Evolutionary conservation across 2,329 filamentous ascomycete genomes (phyloP).

Genomic region (Beauveria sp.): DNA sequence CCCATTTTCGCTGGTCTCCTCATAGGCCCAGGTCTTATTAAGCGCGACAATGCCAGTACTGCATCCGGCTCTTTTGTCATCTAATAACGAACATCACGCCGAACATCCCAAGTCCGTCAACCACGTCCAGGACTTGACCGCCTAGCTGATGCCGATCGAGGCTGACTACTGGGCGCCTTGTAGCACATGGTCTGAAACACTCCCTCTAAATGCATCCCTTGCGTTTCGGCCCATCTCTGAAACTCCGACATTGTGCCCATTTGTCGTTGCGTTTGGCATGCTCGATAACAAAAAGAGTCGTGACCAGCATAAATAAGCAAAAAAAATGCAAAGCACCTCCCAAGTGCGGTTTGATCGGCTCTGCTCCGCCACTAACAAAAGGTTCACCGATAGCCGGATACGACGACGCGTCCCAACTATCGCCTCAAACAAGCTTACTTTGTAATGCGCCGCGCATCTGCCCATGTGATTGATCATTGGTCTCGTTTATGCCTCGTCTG

Average conservation of each 20-base stretch:
- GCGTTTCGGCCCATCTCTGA: constrained; percentile 9
- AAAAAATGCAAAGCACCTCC: not conserved
- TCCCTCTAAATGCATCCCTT: not conserved
- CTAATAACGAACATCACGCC: too few species aligned
- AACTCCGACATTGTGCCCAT: not conserved
- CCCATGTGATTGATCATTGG: not conserved
- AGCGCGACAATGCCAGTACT: too few species aligned
- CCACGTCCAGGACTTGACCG: not conserved
- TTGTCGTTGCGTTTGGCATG: not conserved
- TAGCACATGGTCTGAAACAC: not conserved
- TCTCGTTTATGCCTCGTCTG: too few species aligned
- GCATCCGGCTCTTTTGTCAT: too few species aligned
- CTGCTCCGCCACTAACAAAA: not conserved
- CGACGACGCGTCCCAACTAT: not conserved
- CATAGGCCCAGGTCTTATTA: too few species aligned
- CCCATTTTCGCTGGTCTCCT: too few species aligned
- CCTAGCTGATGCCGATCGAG: too few species aligned
- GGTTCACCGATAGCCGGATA: not conserved
- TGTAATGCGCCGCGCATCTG: not conserved
- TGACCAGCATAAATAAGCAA: not conserved
- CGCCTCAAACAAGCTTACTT: not conserved
- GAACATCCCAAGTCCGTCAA: not conserved
- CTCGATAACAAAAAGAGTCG: not conserved
- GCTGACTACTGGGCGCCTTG: not conserved
- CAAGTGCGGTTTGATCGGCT: too few species aligned